These are phyloP conservation scores for Dipodascopsis tothii DNA, from an alignment of 805 yeast genomes.

Conservation along the genomic window DNA sequence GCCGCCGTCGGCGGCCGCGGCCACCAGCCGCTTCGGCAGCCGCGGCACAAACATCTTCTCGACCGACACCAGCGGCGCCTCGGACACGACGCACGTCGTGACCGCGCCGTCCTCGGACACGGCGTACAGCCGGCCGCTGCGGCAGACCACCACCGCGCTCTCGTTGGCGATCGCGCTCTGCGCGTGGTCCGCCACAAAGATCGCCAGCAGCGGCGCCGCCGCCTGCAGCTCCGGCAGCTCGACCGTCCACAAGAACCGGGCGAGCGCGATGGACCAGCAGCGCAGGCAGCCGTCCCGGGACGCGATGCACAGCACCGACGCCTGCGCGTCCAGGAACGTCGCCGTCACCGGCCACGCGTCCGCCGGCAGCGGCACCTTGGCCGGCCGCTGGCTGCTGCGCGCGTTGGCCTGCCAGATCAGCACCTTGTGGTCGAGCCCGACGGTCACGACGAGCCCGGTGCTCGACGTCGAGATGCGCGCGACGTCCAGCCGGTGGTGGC, in stretches of 20 bases:
- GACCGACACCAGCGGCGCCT: constrained; percentile 40
- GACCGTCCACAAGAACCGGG: constrained; percentile 21
- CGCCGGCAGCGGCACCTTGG: constrained; percentile 22
- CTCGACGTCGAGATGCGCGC: constrained; percentile 52
- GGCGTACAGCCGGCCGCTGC: constrained; percentile 18
- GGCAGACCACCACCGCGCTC: constrained; percentile 23
- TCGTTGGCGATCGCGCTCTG: constrained; percentile 19
- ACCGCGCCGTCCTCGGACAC: constrained; percentile 16
- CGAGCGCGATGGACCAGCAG: constrained; percentile 19
- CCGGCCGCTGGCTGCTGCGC: constrained; percentile 14
- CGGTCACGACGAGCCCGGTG: constrained; percentile 55
- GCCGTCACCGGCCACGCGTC: constrained; percentile 28
- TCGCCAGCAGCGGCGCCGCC: constrained; percentile 10
- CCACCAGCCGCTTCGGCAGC: constrained; percentile 63
- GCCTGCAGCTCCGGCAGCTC: constrained; percentile 10
- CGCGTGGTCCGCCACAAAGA: constrained; percentile 17
- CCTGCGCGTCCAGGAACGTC: constrained; percentile 20
- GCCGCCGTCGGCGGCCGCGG: constrained; percentile 17
- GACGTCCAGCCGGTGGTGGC: constrained; percentile 56
- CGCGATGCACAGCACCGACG: constrained; percentile 15
- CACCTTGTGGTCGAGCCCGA: constrained; percentile 67
- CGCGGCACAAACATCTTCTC: constrained; percentile 60
- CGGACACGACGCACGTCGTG: constrained; percentile 26
- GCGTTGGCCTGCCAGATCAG: constrained; percentile 50
- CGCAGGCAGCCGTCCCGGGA: constrained; percentile 10